Evolutionary conservation across 768 basidiomycete genomes (phyloP).

Genomic region (Porphyrellus cyaneotinctus): DNA sequence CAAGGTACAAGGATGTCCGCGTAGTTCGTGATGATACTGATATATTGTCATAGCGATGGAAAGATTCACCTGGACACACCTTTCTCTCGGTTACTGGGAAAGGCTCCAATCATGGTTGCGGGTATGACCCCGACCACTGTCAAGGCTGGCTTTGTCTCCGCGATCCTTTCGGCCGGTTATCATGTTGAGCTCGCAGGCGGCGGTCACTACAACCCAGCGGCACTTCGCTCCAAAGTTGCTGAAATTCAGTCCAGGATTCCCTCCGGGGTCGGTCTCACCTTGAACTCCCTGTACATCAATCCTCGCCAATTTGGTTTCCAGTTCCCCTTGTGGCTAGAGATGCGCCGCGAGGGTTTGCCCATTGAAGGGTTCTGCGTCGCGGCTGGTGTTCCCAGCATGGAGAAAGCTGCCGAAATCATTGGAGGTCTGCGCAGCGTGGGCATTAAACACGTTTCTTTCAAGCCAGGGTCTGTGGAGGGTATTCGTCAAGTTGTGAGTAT

Average conservation of each 20-base stretch:
- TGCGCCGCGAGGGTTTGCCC: conserved; percentile 92
- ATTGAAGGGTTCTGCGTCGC: conserved; percentile 99
- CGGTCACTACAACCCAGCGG: conserved; percentile 90
- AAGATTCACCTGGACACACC: conserved; percentile 90
- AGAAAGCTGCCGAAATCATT: conserved; percentile 97
- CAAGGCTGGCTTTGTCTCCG: conserved; percentile 90
- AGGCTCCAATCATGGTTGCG: conserved; percentile 98
- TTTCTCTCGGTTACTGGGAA: conserved; percentile 93
- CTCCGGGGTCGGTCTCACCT: conserved; percentile 84
- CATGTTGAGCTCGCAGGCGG: conserved; percentile 98
- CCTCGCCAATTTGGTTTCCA: conserved; percentile 97
- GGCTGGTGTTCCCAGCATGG: conserved; percentile 93
- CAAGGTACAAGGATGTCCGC: conserved; percentile 49
- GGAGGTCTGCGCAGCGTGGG: conserved; percentile 74
- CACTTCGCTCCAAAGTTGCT: conserved; percentile 85
- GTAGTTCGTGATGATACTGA: neutral
- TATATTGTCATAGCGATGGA: conserved; percentile 61
- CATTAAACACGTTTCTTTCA: conserved; percentile 96
- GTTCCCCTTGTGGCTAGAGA: conserved; percentile 95
- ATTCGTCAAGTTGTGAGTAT: conserved; percentile 97
- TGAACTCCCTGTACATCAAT: conserved; percentile 97
- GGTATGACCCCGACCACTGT: conserved; percentile 99
- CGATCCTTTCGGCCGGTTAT: conserved; percentile 88
- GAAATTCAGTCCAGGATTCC: conserved; percentile 87
- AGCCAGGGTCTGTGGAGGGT: conserved; percentile 96